These are phyloP conservation scores for Adansonia digitata DNA, from an alignment of 345 rosid genomes.

Conservation along the genomic window DNA sequence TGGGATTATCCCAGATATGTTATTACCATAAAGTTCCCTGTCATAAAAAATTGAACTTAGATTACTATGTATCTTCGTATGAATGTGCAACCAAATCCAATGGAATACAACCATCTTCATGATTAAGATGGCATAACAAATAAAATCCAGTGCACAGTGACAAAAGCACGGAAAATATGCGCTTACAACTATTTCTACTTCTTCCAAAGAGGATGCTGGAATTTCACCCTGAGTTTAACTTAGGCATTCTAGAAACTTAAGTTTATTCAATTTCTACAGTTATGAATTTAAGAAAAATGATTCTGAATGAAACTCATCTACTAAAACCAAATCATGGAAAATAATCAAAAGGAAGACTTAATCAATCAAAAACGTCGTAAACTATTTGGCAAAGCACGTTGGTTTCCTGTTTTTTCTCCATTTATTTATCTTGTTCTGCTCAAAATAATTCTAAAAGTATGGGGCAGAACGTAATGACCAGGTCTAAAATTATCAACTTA, in stretches of 20 bases:
- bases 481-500: constrained; percentile 27
- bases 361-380: background rate
- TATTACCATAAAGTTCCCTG: constrained; percentile 87
- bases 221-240: background rate
- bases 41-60: constrained; percentile 19
- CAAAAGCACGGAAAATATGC: background rate
- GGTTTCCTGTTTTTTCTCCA: background rate
- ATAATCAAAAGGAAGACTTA: background rate
- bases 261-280: background rate
- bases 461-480: background rate
- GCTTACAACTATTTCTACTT: background rate
- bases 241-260: background rate
- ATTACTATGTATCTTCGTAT: background rate
- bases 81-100: background rate
- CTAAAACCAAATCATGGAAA: background rate
- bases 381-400: background rate
- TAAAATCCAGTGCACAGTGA: background rate
- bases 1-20: constrained; percentile 59
- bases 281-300: background rate
- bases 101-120: background rate
- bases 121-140: background rate
- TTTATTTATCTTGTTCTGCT: background rate
- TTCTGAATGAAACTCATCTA: background rate
- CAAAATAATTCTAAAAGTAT: background rate
- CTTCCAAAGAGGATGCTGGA: background rate